Evolutionary conservation across 169 alveolate genomes (phyloP), one percentile per base, ranked within the genome.

Genomic region (Eimeria praecox): DNA sequence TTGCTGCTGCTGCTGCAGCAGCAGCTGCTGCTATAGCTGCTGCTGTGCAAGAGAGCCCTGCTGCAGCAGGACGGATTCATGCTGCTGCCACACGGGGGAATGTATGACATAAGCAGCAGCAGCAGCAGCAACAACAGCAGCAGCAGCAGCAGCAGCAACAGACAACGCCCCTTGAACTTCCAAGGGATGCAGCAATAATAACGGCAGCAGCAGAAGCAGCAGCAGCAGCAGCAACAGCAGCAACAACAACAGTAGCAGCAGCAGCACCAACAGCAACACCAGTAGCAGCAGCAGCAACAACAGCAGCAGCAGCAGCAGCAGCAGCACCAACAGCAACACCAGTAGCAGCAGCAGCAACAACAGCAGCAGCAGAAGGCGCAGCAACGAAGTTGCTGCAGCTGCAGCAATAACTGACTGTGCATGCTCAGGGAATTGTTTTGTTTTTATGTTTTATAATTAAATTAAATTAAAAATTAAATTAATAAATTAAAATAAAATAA

Each of bases 61-160:
- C n/a, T n/a, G n/a, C n/a, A n/a, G n/a, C n/a, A n/a, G n/a, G n/a
- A n/a, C n/a, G n/a, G n/a, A n/a, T n/a, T n/a, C n/a, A n/a, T n/a
- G n/a, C n/a, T n/a, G n/a, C n/a, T n/a, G n/a, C n/a, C n/a, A n/a
- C n/a, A n/a, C n/a, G n/a, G n/a, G n/a, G n/a, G n/a, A n/a, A n/a
- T n/a, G n/a, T n/a, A n/a, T n/a, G n/a, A n/a, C n/a, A n/a, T n/a
- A n/a, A n/a, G n/a, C 56, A 49, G 56, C 56, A 49, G 56, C 5
- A 64, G 38, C 75, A 10, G 75, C 33, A 64, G 75, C 75, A 64
- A 30, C 75, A 64, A 30, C 75, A 18, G 75, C 75, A 27, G 38
- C 75, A 64, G 75, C 75, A 64, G 35, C n/a, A 64, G 75, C n/a
- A 30, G 75, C 75, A 64, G 75, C 75, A 64, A 30, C 75, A 64